These are phyloP conservation scores for Verticillium isaacii DNA, from an alignment of 2,329 filamentous ascomycete species.

Conservation along the genomic window DNA sequence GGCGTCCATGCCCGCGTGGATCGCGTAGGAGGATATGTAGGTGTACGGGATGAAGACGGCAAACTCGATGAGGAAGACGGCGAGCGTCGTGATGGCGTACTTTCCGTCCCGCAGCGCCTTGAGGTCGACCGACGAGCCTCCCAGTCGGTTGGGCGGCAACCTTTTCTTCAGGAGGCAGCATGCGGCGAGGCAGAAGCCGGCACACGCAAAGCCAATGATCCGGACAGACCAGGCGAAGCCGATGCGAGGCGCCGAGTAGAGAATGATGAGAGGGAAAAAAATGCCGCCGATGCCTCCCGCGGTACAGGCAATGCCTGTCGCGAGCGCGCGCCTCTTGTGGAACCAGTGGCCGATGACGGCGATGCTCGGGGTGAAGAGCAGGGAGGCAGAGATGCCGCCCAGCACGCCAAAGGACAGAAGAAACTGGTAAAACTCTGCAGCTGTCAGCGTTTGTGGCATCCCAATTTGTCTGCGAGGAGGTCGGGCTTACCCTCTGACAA, in stretches of 20 bases:
- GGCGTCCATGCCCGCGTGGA: constrained; percentile 45
- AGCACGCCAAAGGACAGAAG: constrained; percentile 64
- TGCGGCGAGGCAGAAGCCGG: constrained; percentile 20
- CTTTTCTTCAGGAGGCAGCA: constrained; percentile 30
- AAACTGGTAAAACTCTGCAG: constrained; percentile 61
- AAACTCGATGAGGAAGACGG: constrained; percentile 55
- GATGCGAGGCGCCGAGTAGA: constrained; percentile 17
- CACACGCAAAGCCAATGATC: constrained; percentile 21
- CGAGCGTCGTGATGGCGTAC: constrained; percentile 47
- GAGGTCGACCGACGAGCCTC: constrained; percentile 41
- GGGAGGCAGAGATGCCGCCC: constrained; percentile 59
- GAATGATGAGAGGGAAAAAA: constrained; percentile 34
- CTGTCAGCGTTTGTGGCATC: not conserved
- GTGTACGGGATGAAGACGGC: constrained; percentile 62
- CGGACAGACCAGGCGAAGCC: constrained; percentile 27
- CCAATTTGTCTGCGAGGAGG: not conserved
- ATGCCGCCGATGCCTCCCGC: constrained; percentile 59
- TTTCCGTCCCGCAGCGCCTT: constrained; percentile 43
- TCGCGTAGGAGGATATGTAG: constrained; percentile 62
- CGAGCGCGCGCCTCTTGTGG: constrained; percentile 55
- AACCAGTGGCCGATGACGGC: constrained; percentile 68
- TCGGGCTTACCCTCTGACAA: constrained; percentile 43
- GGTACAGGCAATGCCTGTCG: constrained; percentile 64
- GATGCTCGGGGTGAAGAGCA: constrained; percentile 66
- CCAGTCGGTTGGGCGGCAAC: constrained; percentile 41